Evolutionary conservation across 257 asterid species (phyloP), one percentile per base, ranked within the genome.

Genomic region (Thymus mandschuricus): DNA sequence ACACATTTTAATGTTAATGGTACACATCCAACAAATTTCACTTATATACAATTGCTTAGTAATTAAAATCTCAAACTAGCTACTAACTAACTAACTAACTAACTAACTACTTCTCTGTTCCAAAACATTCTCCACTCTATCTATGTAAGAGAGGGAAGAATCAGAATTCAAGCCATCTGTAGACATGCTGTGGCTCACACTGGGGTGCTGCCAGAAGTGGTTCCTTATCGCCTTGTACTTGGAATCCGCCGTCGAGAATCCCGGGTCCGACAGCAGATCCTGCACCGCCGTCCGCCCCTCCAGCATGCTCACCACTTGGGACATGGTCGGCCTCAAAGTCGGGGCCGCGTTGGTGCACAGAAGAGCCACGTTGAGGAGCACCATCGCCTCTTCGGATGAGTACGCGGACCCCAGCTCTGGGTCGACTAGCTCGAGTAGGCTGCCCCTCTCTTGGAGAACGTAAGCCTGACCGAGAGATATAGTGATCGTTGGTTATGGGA

Each of bases 251-350:
- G 82, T 71, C 10, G 97, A 93, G 49, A 85, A 78, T 57, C 96
- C 88, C 1, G 96, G 89, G 76, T 89, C 97, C 57, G 96, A 90
- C 40, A 91, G 91, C 38, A 93, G 49, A 76, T 91, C 94, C 35
- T 91, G 92, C 59, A 93, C 79, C 3, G 77, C 89, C 1, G 96
- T 91, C 66, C 84, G 86, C 10, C 99, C 99, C 74, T 94, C 97
- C 3, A 94, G 91, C 96, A 94, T 94, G 85, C 97, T 88, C 56
- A 94, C 97, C 64, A 88, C 98, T 75, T 86, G 93, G 52, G 98
- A 83, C 98, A 91, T 94, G 40, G 40, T 84, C 10, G 97, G 99
- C 85, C 98, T 81, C 2, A 91, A 83, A 15, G 97, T 85, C 28
- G 98, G 95, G 31, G 96, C 82, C 0, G 97, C 96, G 48, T 88